Percentiles rank a stretch among this genome's conserved stretches.
These are phyloP conservation scores for Sarocladiaceae sp. DNA, from an alignment of 2,329 filamentous ascomycete species.

Conservation along the genomic window DNA sequence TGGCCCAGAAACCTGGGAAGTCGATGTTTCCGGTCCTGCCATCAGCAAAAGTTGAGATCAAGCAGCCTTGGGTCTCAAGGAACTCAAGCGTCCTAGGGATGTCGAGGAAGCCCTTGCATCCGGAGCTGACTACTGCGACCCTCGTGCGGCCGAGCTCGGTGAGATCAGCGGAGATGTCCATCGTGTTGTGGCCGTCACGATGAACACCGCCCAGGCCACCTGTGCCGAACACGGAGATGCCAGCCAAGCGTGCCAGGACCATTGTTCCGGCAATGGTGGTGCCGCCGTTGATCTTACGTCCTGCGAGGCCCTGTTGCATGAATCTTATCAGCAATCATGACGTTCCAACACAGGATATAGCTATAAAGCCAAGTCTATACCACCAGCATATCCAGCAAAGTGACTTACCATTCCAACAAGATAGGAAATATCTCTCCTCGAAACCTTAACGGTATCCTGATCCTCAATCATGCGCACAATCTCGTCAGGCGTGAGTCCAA, in stretches of 20 bases:
- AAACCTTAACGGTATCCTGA: slow-evolving; percentile 74
- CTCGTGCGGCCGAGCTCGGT: slow-evolving; percentile 88
- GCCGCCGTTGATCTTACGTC: slow-evolving; percentile 73
- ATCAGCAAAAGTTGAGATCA: slow-evolving; percentile 86
- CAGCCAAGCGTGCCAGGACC: slow-evolving; percentile 79
- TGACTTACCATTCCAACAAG: slow-evolving; percentile 69
- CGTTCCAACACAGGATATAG: neutral
- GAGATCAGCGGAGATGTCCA: slow-evolving; percentile 94
- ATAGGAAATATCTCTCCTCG: slow-evolving; percentile 80
- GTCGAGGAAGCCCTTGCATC: slow-evolving; percentile 95
- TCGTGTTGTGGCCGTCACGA: slow-evolving; percentile 75
- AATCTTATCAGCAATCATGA: slow-evolving; percentile 1
- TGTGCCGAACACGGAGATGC: slow-evolving; percentile 90
- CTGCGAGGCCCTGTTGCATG: slow-evolving; percentile 51
- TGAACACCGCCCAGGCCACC: slow-evolving; percentile 94
- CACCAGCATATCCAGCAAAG: too few species aligned
- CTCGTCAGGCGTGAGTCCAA: slow-evolving; percentile 72
- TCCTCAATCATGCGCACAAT: slow-evolving; percentile 66
- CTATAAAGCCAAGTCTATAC: neutral
- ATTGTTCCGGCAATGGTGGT: slow-evolving; percentile 94
- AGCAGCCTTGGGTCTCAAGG: slow-evolving; percentile 68
- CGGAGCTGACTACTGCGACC: slow-evolving; percentile 82
- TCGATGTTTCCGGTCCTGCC: slow-evolving; percentile 68
- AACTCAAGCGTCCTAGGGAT: slow-evolving; percentile 83
- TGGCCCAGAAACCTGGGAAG: slow-evolving; percentile 89